phyloP scores from a whole-genome alignment of 139 green algal genomes.

The Chlorella sp. region DNA sequence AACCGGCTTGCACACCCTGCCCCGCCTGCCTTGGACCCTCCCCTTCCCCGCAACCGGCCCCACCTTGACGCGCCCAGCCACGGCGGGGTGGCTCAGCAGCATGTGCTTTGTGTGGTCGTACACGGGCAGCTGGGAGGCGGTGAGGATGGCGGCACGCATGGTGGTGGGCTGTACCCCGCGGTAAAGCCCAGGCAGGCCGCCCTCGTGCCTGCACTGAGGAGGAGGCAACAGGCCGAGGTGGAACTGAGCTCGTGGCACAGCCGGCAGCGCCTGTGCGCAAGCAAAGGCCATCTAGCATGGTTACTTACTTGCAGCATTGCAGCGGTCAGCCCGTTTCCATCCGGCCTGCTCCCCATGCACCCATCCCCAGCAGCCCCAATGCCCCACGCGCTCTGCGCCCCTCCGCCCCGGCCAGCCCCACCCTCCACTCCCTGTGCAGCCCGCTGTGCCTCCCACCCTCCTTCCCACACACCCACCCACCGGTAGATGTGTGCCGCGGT shows the following conservation, averaged over 20 bases:
- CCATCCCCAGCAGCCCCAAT: not conserved
- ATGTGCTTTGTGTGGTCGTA: conserved; percentile 13
- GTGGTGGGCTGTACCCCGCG: conserved; percentile 2
- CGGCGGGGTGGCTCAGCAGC: conserved; percentile 14
- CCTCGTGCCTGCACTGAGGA: not conserved
- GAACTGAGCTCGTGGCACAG: not conserved
- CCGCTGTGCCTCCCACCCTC: not conserved
- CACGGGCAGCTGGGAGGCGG: conserved; percentile 4
- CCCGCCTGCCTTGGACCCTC: no score
- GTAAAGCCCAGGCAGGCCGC: conserved; percentile 5
- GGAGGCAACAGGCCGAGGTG: no score
- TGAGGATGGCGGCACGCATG: conserved; percentile 8
- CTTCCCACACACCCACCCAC: not conserved
- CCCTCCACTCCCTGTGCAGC: not conserved
- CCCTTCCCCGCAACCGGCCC: not conserved
- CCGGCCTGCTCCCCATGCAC: not conserved
- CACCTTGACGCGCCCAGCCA: not conserved
- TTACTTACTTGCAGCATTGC: no score
- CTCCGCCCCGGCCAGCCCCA: not conserved
- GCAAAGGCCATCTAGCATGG: not conserved
- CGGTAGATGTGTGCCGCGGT: not conserved
- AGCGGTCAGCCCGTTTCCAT: not conserved
- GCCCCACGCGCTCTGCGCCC: no score
- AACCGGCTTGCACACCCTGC: no score
- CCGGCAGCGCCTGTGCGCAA: not conserved